Conservation (phyloP, 805 yeast species). For the Ogataea paraovalis region DNA sequence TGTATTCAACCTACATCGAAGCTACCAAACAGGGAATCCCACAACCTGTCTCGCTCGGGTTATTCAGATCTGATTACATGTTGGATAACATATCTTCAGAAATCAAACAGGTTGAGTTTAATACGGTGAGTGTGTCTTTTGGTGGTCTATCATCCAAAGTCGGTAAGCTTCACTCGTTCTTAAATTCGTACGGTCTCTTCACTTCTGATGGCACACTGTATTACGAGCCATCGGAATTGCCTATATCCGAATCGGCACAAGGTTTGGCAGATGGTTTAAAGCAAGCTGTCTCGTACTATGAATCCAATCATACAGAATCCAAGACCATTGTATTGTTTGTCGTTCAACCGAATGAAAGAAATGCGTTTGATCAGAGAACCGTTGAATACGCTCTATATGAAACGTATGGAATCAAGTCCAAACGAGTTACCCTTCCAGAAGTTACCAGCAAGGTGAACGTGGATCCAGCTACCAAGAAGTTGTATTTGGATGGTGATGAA, state of each 20-base stretch:
- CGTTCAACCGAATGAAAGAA: constrained; percentile 81
- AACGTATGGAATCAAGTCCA: constrained; percentile 53
- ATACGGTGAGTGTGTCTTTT: constrained; percentile 92
- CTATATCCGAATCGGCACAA: constrained; percentile 61
- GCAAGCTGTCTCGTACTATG: constrained; percentile 59
- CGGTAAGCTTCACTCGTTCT: constrained; percentile 66
- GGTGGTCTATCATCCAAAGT: constrained; percentile 85
- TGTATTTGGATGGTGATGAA: constrained; percentile 57
- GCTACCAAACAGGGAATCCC: constrained; percentile 46
- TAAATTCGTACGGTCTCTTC: constrained; percentile 59
- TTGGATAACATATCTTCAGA: constrained; percentile 44
- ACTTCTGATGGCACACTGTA: constrained; percentile 35
- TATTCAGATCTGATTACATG: constrained; percentile 90
- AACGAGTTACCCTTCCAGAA: constrained; percentile 65
- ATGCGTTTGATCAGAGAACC: constrained; percentile 86
- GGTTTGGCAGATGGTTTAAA: constrained; percentile 68
- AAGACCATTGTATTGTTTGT: constrained; percentile 65
- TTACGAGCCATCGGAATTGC: constrained; percentile 43
- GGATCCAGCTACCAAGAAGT: constrained; percentile 44
- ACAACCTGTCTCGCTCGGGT: constrained; percentile 72
- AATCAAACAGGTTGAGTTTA: constrained; percentile 93
- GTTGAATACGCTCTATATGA: constrained; percentile 67
- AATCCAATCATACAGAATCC: constrained; percentile 23
- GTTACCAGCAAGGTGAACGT: constrained; percentile 42
- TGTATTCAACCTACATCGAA: constrained; percentile 55